Evolutionary conservation across 2,329 filamentous ascomycete genomes (phyloP).

Genomic region (Alternaria gansuensis): DNA sequence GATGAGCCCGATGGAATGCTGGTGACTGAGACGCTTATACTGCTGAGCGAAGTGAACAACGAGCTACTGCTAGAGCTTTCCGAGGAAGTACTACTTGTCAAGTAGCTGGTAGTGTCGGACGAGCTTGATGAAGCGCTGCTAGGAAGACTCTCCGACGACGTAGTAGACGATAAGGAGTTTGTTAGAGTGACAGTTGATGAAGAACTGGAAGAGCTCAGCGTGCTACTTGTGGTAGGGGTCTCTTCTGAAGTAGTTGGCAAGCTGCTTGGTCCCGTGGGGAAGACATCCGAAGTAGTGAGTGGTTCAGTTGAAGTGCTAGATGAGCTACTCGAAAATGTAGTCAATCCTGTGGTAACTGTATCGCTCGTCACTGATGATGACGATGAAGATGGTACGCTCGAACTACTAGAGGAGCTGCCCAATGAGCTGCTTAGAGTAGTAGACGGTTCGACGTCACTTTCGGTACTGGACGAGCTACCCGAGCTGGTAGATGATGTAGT

Average conservation of each 20-base stretch:
- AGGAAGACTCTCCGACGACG: constrained; percentile 1
- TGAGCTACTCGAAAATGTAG: constrained; percentile 1
- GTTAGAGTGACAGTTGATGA: background rate
- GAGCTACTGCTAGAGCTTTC: constrained; percentile 6
- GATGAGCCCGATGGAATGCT: constrained; percentile 1
- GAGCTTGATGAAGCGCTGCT: constrained; percentile 2
- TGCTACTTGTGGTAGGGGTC: constrained; percentile 1
- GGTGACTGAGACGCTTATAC: background rate
- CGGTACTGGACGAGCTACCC: background rate
- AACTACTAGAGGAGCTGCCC: background rate
- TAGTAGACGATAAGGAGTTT: background rate
- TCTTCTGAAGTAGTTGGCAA: constrained; percentile 1
- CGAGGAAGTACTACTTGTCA: background rate
- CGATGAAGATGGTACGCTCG: background rate
- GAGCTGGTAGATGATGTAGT: constrained; percentile 4
- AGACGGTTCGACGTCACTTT: background rate
- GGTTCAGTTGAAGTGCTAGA: constrained; percentile 1
- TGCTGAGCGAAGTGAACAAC: constrained; percentile 1
- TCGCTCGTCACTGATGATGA: background rate
- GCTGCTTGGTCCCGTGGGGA: constrained; percentile 2
- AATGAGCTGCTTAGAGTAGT: background rate
- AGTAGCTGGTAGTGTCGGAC: background rate
- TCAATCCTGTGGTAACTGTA: background rate
- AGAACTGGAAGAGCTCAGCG: background rate
- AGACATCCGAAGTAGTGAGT: constrained; percentile 1